Percentiles rank a stretch among this genome's conserved stretches.
Conservation (phyloP, 2,329 filamentous ascomycete genomes). For the Monilinia laxa region DNA sequence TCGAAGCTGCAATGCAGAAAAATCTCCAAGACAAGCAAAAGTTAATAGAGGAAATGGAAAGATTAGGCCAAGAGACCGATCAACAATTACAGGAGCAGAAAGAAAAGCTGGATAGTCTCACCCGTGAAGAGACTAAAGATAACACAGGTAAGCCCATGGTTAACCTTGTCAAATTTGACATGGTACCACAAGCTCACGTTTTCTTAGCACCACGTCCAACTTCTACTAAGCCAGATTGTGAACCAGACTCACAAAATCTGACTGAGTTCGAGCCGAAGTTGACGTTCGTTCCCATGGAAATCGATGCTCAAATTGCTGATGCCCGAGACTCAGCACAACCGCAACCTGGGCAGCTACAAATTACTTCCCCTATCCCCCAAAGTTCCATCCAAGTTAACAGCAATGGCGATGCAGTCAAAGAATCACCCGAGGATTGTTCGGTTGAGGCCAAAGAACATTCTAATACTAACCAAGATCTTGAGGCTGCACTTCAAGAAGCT, state of each 20-base stretch:
- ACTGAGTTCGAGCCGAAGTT: conserved; percentile 4
- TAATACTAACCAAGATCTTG: conserved; percentile 31
- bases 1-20: conserved; percentile 38
- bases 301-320: conserved; percentile 6
- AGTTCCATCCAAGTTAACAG: not conserved
- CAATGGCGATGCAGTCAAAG: not conserved
- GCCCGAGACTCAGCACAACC: not conserved
- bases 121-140: conserved; percentile 34
- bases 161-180: not conserved
- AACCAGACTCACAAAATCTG: not conserved
- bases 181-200: conserved; percentile 19
- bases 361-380: not conserved
- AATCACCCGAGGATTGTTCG: not conserved
- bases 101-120: conserved; percentile 39
- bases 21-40: conserved; percentile 40
- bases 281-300: conserved; percentile 15
- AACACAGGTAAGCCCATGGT: conserved; percentile 32
- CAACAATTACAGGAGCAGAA: conserved; percentile 40
- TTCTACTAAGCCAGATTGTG: conserved; percentile 2
- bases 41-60: conserved; percentile 41
- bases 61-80: conserved; percentile 40
- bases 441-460: conserved; percentile 12
- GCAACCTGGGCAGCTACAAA: not conserved
- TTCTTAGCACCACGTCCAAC: conserved; percentile 1
- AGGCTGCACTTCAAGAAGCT: conserved; percentile 36